Conservation (phyloP, 495 filamentous ascomycete species). For the Annulohypoxylon maeteangense region DNA sequence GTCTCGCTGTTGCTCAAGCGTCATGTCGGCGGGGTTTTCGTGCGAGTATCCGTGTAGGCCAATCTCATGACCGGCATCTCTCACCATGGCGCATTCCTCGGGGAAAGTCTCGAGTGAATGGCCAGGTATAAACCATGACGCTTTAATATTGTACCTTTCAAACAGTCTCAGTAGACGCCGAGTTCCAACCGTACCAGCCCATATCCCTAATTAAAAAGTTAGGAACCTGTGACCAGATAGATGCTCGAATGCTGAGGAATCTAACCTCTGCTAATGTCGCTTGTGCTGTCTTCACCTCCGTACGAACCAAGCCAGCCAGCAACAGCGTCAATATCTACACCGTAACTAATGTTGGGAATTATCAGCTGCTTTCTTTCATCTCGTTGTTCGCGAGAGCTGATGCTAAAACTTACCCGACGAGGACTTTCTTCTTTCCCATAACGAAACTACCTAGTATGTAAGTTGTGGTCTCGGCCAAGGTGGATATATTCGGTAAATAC, state of each 20-base stretch:
- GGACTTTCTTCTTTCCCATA: conserved; percentile 72
- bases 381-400: background rate
- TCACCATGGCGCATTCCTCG: conserved; percentile 75
- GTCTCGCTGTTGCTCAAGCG: conserved; percentile 75
- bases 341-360: conserved; percentile 33
- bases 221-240: conserved; percentile 1
- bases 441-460: conserved; percentile 14
- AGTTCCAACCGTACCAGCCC: conserved; percentile 77
- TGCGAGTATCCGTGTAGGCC: conserved; percentile 80
- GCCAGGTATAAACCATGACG: conserved; percentile 85
- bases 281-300: conserved; percentile 58
- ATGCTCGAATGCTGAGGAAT: background rate
- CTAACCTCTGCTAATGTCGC: conserved; percentile 60
- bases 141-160: conserved; percentile 82
- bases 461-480: conserved; percentile 2
- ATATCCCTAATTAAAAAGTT: conserved; percentile 62
- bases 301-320: conserved; percentile 55
- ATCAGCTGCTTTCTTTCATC: conserved; percentile 16
- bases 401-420: conserved; percentile 51
- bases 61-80: conserved; percentile 83
- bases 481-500: background rate
- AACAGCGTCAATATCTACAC: conserved; percentile 61
- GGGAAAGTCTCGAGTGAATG: conserved; percentile 83
- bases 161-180: conserved; percentile 78
- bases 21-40: conserved; percentile 80